phyloP scores from a whole-genome alignment of 495 filamentous ascomycete species.

The Lasiosphaeria ovina region DNA sequence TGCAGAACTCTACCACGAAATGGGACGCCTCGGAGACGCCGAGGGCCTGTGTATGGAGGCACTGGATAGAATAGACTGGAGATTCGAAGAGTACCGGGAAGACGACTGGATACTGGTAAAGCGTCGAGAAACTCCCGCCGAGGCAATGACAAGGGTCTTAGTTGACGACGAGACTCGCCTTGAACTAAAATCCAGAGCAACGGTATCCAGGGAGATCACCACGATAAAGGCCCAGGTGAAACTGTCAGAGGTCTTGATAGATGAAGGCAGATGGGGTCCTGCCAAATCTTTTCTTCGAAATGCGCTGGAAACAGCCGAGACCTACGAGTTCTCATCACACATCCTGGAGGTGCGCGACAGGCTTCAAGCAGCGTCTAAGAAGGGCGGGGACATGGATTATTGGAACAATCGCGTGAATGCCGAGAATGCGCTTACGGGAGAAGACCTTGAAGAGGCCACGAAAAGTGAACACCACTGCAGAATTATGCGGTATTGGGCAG shows the following conservation, averaged over 20 bases:
- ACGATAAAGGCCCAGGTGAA: neutral
- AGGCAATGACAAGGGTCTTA: too few species aligned
- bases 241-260: neutral
- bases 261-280: neutral
- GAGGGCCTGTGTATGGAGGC: constrained; percentile 1
- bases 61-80: neutral
- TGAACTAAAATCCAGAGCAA: too few species aligned
- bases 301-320: neutral
- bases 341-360: neutral
- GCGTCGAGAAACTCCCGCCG: neutral
- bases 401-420: too few species aligned
- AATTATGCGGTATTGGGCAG: too few species aligned
- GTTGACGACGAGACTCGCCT: neutral
- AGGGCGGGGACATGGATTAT: too few species aligned
- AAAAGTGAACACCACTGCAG: too few species aligned
- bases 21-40: constrained; percentile 8
- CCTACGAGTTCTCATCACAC: neutral
- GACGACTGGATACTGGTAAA: neutral
- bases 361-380: neutral
- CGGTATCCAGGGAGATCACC: neutral
- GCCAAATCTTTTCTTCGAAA: neutral
- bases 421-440: too few species aligned
- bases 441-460: too few species aligned
- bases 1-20: constrained; percentile 11
- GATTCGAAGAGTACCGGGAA: neutral